Conservation (phyloP, 1,284 basidiomycete genomes). For the Apiotrichum laibachii region DNA sequence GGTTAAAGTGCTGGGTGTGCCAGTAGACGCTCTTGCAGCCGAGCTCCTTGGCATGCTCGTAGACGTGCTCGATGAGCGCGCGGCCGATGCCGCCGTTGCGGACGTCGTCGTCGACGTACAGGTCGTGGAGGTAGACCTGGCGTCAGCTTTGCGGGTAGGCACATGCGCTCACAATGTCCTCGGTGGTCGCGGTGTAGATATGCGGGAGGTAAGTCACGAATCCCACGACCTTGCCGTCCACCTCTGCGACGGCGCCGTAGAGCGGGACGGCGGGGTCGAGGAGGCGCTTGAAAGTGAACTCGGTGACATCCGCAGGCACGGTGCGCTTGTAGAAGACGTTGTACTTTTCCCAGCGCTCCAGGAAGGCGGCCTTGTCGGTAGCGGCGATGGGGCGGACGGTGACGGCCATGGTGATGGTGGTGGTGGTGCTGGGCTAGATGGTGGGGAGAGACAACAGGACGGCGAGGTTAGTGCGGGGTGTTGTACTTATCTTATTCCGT, state of each 20-base stretch:
- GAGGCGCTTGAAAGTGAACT: constrained; percentile 13
- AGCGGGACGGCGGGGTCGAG: constrained; percentile 18
- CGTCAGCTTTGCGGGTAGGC: too few species aligned
- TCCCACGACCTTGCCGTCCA: constrained; percentile 12
- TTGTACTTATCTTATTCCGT: too few species aligned
- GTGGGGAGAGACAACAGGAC: too few species aligned
- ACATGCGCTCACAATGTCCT: constrained; percentile 7
- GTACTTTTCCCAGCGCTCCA: constrained; percentile 20
- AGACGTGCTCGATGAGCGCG: constrained; percentile 19
- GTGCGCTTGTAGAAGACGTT: constrained; percentile 25
- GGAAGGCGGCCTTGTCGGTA: constrained; percentile 15
- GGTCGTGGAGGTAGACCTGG: constrained; percentile 19
- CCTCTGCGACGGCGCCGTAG: constrained; percentile 21
- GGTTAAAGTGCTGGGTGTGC: constrained; percentile 27
- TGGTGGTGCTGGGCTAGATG: too few species aligned
- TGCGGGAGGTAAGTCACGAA: constrained; percentile 24
- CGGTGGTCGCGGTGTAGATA: constrained; percentile 12
- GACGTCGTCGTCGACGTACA: constrained; percentile 17
- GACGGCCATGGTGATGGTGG: constrained; percentile 13
- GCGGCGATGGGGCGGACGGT: constrained; percentile 15
- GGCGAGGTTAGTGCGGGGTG: too few species aligned
- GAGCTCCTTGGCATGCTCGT: constrained; percentile 7
- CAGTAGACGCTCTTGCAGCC: constrained; percentile 18
- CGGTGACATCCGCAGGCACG: constrained; percentile 13
- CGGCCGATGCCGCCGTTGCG: constrained; percentile 20